Evolutionary conservation across 2,329 filamentous ascomycete genomes (phyloP), one percentile per base, ranked within the genome.

Genomic region (Monilinia polystroma): DNA sequence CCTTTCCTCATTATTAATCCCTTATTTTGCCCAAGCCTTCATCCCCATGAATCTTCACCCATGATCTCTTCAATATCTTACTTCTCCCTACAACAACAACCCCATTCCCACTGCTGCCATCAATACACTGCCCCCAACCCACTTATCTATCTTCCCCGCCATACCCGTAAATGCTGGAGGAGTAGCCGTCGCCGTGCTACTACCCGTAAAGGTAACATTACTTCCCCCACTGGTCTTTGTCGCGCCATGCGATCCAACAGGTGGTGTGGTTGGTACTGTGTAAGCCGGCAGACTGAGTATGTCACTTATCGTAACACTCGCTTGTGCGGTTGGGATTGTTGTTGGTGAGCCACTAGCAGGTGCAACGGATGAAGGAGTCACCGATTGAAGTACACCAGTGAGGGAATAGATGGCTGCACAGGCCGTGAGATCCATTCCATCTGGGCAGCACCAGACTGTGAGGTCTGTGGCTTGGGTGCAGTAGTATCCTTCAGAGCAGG

Each of bases 361-460:
- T n/a, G 52, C 41, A 32, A 29, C 4, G 14, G 59, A 52, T 23
- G 64, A 54, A 35, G 55, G 41, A 8, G 55, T 14, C 7, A 64
- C 20, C 0, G 65, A 64, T 52, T 67, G 65, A 2, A 88, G 81
- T 54, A 76, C 77, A 64, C 83, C 84, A 43, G 81, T 78, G 64
- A 84, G 77, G 55, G 75, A 77, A 71, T 82, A 83, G 41, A 78
- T 80, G 63, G 78, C 77, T 66, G 86, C 86, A 77, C 87, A 89
- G 56, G 82, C 77, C 35, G 76, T 77, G 59, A 87, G 79, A 69
- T 81, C 79, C 80, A 84, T 79, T 68, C 78, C 71, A 67, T 71
- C 32, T 49, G 85, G 85, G 77, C 87, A 89, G 80, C 87, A 89
- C 79, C 83, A 83, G 45, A 86, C 87, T 66, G 81, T 78, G 64